phyloP scores from a whole-genome alignment of 2,329 filamentous ascomycete species.

The Simplicillium sp. region DNA sequence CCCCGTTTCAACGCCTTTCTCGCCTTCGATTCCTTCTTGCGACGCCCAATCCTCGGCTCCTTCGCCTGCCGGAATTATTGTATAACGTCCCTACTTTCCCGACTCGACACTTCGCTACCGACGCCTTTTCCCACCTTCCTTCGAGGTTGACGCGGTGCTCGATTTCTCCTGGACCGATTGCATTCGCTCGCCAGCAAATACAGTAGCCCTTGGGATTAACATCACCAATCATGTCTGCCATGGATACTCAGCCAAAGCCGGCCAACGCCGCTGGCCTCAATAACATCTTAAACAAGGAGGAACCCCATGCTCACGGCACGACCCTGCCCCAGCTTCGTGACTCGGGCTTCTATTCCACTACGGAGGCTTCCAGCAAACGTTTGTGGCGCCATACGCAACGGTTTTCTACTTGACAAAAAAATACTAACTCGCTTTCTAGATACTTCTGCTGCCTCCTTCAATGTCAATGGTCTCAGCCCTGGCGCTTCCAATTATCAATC shows the following conservation, averaged over 20 bases:
- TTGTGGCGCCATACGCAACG: conserved; percentile 10
- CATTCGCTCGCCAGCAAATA: too few relatives aligned
- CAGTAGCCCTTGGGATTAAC: background rate
- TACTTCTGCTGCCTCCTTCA: conserved; percentile 29
- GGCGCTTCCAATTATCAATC: conserved; percentile 39
- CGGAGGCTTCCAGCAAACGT: conserved; percentile 33
- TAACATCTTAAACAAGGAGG: conserved; percentile 28
- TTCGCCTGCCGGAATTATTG: too few relatives aligned
- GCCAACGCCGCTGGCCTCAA: conserved; percentile 25
- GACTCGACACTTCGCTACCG: too few relatives aligned
- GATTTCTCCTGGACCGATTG: too few relatives aligned
- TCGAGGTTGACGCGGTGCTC: too few relatives aligned
- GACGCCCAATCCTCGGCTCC: too few relatives aligned
- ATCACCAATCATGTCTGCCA: conserved; percentile 9
- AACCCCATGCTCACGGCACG: conserved; percentile 9
- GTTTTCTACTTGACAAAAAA: background rate
- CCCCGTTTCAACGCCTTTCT: too few relatives aligned
- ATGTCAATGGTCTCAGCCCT: conserved; percentile 26
- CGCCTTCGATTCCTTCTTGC: too few relatives aligned
- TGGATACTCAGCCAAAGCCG: conserved; percentile 18
- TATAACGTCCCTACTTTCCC: too few relatives aligned
- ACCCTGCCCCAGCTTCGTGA: conserved; percentile 25
- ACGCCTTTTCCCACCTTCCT: too few relatives aligned
- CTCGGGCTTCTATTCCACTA: conserved; percentile 33
- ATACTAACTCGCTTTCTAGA: conserved; percentile 15